Evolutionary conservation across 2,329 filamentous ascomycete genomes (phyloP).

Genomic region (Periconia digitata): DNA sequence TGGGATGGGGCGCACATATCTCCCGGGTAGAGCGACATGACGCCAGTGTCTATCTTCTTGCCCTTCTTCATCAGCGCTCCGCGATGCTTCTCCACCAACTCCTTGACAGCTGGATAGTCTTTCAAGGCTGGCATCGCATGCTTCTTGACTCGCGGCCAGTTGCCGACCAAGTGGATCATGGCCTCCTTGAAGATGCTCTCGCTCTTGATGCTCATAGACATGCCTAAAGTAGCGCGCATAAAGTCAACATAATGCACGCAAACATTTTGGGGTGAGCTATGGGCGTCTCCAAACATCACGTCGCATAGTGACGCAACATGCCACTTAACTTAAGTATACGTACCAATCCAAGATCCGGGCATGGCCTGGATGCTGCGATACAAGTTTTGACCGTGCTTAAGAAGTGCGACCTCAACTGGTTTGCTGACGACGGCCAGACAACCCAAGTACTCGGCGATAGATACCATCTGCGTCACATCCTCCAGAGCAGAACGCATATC

Average conservation of each 20-base stretch:
- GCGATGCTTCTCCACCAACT: slow-evolving; percentile 37
- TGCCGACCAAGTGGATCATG: slow-evolving; percentile 48
- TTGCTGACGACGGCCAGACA: slow-evolving; percentile 47
- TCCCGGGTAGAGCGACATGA: slow-evolving; percentile 31
- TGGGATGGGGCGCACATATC: slow-evolving; percentile 27
- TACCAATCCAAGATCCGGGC: slow-evolving; percentile 51
- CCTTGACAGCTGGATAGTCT: slow-evolving; percentile 21
- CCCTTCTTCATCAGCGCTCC: slow-evolving; percentile 25
- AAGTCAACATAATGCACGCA: too few relatives aligned
- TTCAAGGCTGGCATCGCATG: slow-evolving; percentile 11
- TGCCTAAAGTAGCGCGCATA: too few relatives aligned
- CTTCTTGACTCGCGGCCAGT: slow-evolving; percentile 37
- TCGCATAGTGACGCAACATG: too few relatives aligned
- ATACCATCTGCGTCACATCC: slow-evolving; percentile 45
- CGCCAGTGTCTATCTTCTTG: slow-evolving; percentile 26
- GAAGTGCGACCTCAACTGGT: slow-evolving; percentile 51
- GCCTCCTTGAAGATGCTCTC: slow-evolving; percentile 50
- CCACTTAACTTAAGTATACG: too few relatives aligned
- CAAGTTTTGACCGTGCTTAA: slow-evolving; percentile 50
- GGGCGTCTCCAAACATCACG: too few relatives aligned
- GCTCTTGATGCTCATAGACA: slow-evolving; percentile 50
- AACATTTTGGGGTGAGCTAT: too few relatives aligned
- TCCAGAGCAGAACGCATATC: slow-evolving; percentile 44
- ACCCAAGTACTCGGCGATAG: slow-evolving; percentile 51
- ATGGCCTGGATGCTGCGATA: slow-evolving; percentile 47